phyloP scores from a whole-genome alignment of 768 basidiomycete species.

The Lentinula detonsa region DNA sequence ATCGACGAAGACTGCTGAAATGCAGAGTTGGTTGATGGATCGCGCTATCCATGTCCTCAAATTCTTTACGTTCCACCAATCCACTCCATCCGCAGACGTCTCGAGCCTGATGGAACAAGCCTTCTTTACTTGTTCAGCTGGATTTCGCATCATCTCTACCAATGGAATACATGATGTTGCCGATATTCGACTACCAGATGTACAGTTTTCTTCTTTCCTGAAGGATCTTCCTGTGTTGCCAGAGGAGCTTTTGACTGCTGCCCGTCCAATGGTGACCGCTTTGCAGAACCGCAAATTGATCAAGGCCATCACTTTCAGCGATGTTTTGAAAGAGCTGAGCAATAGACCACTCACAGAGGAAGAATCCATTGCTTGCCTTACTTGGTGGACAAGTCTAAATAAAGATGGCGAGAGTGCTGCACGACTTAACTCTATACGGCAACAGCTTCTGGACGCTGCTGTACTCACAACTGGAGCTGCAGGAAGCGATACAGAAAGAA shows the following conservation, averaged over 20 bases:
- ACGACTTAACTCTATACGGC: constrained; percentile 40
- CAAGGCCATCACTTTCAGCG: constrained; percentile 69
- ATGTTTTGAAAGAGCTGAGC: constrained; percentile 76
- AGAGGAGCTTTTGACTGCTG: constrained; percentile 46
- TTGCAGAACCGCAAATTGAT: constrained; percentile 63
- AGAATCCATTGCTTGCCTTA: constrained; percentile 78
- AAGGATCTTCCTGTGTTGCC: constrained; percentile 74
- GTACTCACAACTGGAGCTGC: constrained; percentile 43
- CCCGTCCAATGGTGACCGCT: constrained; percentile 52
- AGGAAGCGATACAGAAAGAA: constrained; percentile 36
- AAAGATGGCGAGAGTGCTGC: constrained; percentile 26
- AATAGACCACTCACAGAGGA: constrained; percentile 59
- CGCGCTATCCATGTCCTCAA: constrained; percentile 74
- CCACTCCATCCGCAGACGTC: constrained; percentile 82
- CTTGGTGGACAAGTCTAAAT: constrained; percentile 70
- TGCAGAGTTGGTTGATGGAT: constrained; percentile 44
- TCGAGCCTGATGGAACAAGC: constrained; percentile 63
- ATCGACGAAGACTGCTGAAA: constrained; percentile 28
- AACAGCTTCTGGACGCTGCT: constrained; percentile 65
- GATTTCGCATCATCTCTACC: constrained; percentile 71
- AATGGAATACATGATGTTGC: constrained; percentile 61
- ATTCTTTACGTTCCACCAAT: constrained; percentile 86
- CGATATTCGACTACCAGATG: constrained; percentile 70
- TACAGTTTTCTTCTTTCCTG: constrained; percentile 67
- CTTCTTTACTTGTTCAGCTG: constrained; percentile 65